A percentile compares a stretch with the other conserved stretches of the same genome.
phyloP scores from a whole-genome alignment of 202 grass and related monocot genomes.

The Saccharum hybrid region DNA sequence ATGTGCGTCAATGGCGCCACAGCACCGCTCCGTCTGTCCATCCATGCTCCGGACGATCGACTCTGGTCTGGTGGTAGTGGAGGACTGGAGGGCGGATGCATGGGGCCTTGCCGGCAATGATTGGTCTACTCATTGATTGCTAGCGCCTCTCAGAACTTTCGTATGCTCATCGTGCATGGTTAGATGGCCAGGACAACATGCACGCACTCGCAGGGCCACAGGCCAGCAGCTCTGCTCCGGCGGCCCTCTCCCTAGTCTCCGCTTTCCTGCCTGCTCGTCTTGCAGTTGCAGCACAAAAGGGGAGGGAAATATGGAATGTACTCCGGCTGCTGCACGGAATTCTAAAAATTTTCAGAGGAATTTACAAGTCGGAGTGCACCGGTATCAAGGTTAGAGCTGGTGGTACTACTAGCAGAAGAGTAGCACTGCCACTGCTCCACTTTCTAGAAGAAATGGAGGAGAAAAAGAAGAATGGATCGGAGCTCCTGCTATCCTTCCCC shows the following conservation, averaged over 20 bases:
- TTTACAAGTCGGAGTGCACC: too few species aligned
- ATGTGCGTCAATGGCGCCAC: slow-evolving; percentile 48
- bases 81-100: slow-evolving; percentile 31
- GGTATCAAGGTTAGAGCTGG: too few species aligned
- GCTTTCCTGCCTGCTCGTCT: not conserved
- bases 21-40: slow-evolving; percentile 20
- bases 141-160: slow-evolving; percentile 66
- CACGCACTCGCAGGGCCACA: slow-evolving; percentile 14
- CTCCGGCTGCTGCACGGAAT: too few species aligned
- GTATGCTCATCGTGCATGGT: slow-evolving; percentile 48
- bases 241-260: not conserved
- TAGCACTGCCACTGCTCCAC: too few species aligned
- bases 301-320: too few species aligned
- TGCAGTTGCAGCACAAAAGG: slow-evolving; percentile 32
- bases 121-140: slow-evolving; percentile 82
- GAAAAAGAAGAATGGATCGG: too few species aligned
- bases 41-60: not conserved
- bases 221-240: not conserved
- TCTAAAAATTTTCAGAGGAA: too few species aligned
- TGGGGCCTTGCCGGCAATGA: slow-evolving; percentile 62
- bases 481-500: too few species aligned
- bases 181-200: slow-evolving; percentile 29
- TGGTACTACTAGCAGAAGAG: too few species aligned
- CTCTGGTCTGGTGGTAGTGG: slow-evolving; percentile 28
- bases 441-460: too few species aligned